Base-by-base conservation (phyloP, 371 early-diverging fungal species). In the Mucor lusitanicus region DNA sequence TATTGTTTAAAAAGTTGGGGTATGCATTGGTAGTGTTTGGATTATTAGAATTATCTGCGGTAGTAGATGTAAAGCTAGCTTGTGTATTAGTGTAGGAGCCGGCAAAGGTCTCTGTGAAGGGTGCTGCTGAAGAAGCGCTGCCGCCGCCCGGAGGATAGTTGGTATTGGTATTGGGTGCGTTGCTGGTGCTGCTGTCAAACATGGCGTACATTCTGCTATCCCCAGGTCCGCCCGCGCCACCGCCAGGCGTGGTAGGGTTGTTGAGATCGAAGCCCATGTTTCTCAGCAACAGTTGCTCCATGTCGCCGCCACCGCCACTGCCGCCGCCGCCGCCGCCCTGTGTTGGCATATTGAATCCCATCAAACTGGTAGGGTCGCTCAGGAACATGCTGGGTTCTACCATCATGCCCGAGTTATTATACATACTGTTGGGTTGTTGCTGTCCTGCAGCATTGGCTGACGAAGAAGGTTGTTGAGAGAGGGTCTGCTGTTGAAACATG, bases 241-340 rank as follows among this genome's bases (percentile, higher is more conserved):
- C 21, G 6, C 27, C 21, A 5, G 50, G 19, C 6, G 19, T 50
- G 25, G 37, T 39, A 2, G 46, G 3, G 30, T 53, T 63, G 11
- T 65, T 70, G 19, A 76, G 55, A 46, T 72, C 69, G 39, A 76
- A 74, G 2, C 75, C 75, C 67, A 77, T 74, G 35, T 70, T 64
- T 48, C 76, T 70, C 12, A 76, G 64, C 1, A 78, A 30, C 12
- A 77, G 25, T 11, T 74, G 74, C 25, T 72, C 69, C 72, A 74
- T 77, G 28, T 64, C 70, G 2, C 63, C n/a, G n/a, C n/a, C n/a
- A n/a, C n/a, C n/a, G n/a, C n/a, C n/a, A n/a, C n/a, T n/a, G n/a
- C n/a, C n/a, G n/a, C n/a, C n/a, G n/a, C n/a, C n/a, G n/a, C n/a
- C 67, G 6, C 42, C 54, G n/a, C 42, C 54, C 21, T 70, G 61